Conservation (phyloP, 1,284 basidiomycete genomes). For the Ganoderma meredithae region DNA sequence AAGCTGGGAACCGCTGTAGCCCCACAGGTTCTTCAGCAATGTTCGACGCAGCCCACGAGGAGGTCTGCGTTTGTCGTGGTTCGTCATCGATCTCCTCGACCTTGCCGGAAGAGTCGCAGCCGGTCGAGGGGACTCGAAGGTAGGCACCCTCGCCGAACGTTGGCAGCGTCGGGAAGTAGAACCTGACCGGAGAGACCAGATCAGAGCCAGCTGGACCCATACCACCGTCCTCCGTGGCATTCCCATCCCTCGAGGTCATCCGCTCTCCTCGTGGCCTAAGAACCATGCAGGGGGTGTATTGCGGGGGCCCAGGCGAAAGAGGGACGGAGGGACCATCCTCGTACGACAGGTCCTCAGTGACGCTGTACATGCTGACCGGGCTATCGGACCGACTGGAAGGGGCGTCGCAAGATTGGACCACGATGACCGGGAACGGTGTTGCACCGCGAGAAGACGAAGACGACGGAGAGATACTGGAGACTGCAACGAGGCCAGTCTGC, state of each 20-base stretch:
- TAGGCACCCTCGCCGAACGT: slow-evolving; percentile 18
- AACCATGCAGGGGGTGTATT: not conserved
- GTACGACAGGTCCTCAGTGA: slow-evolving; percentile 16
- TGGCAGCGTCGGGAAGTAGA: slow-evolving; percentile 23
- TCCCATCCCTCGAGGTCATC: not conserved
- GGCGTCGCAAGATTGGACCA: slow-evolving; percentile 17
- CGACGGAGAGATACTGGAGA: slow-evolving; percentile 8
- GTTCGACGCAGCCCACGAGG: not conserved
- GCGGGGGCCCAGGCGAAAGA: not conserved
- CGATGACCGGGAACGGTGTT: slow-evolving; percentile 21
- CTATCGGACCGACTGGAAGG: slow-evolving; percentile 10
- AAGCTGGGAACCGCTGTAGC: not conserved
- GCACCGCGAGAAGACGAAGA: not conserved
- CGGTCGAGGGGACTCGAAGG: slow-evolving; percentile 24
- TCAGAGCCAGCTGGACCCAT: not conserved
- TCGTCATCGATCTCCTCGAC: slow-evolving; percentile 10
- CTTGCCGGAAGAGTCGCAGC: slow-evolving; percentile 18
- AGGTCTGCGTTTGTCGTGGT: not conserved
- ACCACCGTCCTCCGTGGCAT: not conserved
- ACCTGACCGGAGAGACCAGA: slow-evolving; percentile 10
- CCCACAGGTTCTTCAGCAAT: not conserved
- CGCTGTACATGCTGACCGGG: slow-evolving; percentile 17
- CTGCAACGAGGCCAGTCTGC: not conserved
- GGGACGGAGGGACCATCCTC: not conserved
- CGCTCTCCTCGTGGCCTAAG: not conserved